Conservation (phyloP, 176 grass and related monocot species). For the Carex kokanica region DNA sequence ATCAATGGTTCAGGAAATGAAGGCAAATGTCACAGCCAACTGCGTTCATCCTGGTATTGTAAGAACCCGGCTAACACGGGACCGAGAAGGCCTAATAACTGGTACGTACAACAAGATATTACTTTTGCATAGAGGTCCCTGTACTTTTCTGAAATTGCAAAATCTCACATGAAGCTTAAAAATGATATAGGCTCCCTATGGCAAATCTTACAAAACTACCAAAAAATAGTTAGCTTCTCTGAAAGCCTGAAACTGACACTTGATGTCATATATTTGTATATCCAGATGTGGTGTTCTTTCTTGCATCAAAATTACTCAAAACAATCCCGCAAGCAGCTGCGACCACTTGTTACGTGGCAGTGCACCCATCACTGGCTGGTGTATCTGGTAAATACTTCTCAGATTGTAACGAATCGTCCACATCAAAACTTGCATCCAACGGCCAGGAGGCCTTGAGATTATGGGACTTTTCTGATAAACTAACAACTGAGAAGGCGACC, state of each 20-base stretch:
- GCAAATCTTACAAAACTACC: not conserved
- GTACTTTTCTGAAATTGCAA: not conserved
- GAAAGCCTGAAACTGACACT: not conserved
- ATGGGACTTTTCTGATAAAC: constrained; percentile 65
- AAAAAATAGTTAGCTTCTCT: not conserved
- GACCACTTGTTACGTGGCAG: constrained; percentile 80
- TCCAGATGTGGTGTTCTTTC: constrained; percentile 79
- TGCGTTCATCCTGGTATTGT: constrained; percentile 98
- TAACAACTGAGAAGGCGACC: constrained; percentile 38
- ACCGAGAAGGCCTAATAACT: constrained; percentile 76
- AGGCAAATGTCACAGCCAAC: constrained; percentile 73
- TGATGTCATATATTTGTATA: constrained; percentile 5
- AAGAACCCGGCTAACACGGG: constrained; percentile 82
- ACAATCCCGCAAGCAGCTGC: constrained; percentile 89
- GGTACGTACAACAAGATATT: constrained; percentile 31
- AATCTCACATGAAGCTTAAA: not conserved
- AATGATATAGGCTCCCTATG: not conserved
- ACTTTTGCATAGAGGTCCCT: not conserved
- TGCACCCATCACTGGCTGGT: constrained; percentile 53
- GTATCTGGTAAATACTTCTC: constrained; percentile 81
- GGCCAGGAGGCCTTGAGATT: constrained; percentile 56
- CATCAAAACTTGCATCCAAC: constrained; percentile 54
- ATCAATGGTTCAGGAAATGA: constrained; percentile 41
- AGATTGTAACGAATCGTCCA: constrained; percentile 87
- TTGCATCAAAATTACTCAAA: constrained; percentile 89